Base-by-base conservation (phyloP, 176 grass and related monocot species). In the Eleusine indica region DNA sequence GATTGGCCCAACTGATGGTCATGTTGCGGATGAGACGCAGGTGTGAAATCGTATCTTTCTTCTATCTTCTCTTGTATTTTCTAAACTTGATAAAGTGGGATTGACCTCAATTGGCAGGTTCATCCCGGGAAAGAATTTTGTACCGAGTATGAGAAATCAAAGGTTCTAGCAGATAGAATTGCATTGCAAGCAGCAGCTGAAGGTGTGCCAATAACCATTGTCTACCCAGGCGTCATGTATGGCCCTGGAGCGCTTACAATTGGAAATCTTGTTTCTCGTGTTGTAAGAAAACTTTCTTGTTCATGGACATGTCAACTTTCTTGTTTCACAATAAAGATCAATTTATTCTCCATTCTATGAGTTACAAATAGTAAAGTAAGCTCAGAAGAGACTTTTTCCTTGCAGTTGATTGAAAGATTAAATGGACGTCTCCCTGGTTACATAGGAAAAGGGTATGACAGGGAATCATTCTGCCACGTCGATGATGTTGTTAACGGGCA, bases 141-240 rank as follows among this genome's bases (percentile, higher is more conserved):
- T 79, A 98, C 96, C 5, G 91, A 98, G 70, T 94, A 98, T 71
- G 96, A 98, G 82, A 98, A 92, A 81, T 98, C 96, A 65, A 98
- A 98, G 71, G 81, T 83, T 57, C 64, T 89, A 78, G 93, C 93
- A 44, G 93, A 98, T 86, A 71, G 25, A 57, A 92, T 98, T 6
- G 96, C 96, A 58, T 67, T 95, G 76, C 87, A 94, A 82, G 96
- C 93, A 73, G 96, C 96, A 65, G 83, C 84, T 69, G 86, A 91
- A 58, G 87, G 89, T 14, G 71, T 92, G 74, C 93, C 96, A 22
- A 92, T 96, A 78, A 85, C 89, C 67, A 66, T 99, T 63, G 86
- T 96, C 46, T 99, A 96, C 77, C 93, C 93, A 58, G 96, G 96
- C 35, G 89, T 99, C 66, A 92, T 96, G 44, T 99, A 96, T 71